Evolutionary conservation across 2,329 filamentous ascomycete species (phyloP).

Genomic region (Diaporthe vaccinii): DNA sequence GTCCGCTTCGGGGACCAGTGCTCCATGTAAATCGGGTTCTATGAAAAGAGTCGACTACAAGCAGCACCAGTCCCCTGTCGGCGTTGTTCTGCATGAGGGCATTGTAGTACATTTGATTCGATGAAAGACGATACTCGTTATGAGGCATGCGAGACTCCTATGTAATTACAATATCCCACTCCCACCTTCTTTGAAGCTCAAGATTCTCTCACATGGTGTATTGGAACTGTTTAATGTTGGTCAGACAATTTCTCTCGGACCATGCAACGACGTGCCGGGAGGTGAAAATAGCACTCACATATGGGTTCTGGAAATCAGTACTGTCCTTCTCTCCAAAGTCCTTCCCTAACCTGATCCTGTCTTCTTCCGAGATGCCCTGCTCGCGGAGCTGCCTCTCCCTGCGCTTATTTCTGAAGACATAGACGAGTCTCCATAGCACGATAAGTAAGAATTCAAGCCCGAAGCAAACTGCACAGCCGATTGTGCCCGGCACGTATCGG

Average conservation of each 20-base stretch:
- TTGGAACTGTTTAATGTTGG: neutral
- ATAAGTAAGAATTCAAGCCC: conserved; percentile 55
- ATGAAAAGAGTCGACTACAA: neutral
- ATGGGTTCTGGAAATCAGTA: conserved; percentile 55
- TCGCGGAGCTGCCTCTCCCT: conserved; percentile 48
- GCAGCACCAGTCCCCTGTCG: neutral
- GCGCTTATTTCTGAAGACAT: conserved; percentile 56
- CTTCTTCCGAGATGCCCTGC: conserved; percentile 52
- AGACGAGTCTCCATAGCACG: conserved; percentile 54
- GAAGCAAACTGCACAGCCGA: conserved; percentile 55
- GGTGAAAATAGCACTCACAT: conserved; percentile 44
- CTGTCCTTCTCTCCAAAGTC: conserved; percentile 53
- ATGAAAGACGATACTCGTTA: neutral
- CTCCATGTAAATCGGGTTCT: too few species aligned
- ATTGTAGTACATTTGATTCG: neutral
- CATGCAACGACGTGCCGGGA: neutral
- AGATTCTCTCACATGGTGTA: conserved; percentile 30
- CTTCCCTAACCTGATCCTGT: conserved; percentile 49
- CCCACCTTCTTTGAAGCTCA: neutral
- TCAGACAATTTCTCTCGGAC: neutral
- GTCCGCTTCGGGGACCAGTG: neutral
- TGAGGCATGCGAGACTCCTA: neutral
- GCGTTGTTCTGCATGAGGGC: too few species aligned
- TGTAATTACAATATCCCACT: neutral
- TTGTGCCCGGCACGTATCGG: conserved; percentile 58